Base-by-base conservation (phyloP, 176 grass and related monocot species). In the Oropetium thomaeum region DNA sequence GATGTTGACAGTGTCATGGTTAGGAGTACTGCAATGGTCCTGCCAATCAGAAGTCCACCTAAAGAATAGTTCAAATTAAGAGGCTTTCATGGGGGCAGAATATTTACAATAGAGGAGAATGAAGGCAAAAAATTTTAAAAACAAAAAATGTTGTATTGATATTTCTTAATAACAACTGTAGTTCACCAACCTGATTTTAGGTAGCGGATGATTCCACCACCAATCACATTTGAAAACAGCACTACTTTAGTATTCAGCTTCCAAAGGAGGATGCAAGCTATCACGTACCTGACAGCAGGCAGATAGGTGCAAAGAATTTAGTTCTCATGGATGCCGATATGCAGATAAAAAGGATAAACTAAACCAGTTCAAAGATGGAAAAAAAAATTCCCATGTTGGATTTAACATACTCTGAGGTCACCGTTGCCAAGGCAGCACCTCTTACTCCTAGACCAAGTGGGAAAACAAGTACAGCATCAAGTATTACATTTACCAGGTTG, bases 1-100 rank as follows among this genome's bases (percentile, higher is more conserved):
- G 93, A 97, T 62, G 93, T 97, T 13, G 90, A 71, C 30, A 97
- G 62, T 33, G 87, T 90, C 77, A 93, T 65, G 27, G 90, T 90
- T 26, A 93, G 29, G 73, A 90, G 33, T 53, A 90, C 85, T 28
- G 93, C 82, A 28, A 93, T 79, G 45, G 93, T 97, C 78, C 93
- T 90, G 41, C 72, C 79, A 76, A 97, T 85, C 30, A 97, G 81
- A 27, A 93, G 81, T 17, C 75, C 93, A 85, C 87, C 93, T 97
- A 15, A 76, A 23, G 49, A 97, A 20, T 2, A 10, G 35, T 65
- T 51, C 45, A 37, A 43, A 33, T 73, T 64, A 69, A 62, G 30
- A 58, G 51, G 28, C 25, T 74, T 10, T 12, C 42, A 17, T 65
- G 25, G 53, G n/a, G n/a, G n/a, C n/a, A n/a, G n/a, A n/a, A n/a